A percentile compares a stretch with the other conserved stretches of the same genome.
These are phyloP conservation scores for Cutaneotrichosporon daszewskae DNA, from an alignment of 1,284 basidiomycete species.

Conservation along the genomic window DNA sequence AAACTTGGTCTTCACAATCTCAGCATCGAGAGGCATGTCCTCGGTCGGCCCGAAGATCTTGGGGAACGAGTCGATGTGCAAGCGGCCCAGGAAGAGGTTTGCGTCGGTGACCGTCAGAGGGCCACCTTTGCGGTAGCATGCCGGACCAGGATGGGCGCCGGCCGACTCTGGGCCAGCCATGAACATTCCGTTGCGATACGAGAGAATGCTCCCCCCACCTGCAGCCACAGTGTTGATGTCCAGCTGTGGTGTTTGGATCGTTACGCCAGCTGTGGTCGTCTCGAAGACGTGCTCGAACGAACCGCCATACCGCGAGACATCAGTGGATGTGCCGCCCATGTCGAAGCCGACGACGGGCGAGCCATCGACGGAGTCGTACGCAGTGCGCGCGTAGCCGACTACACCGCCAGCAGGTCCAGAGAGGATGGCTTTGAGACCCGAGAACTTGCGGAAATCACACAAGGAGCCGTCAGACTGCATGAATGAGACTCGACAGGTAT, in stretches of 20 bases:
- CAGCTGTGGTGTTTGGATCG: slow-evolving; percentile 78
- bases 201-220: slow-evolving; percentile 75
- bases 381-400: slow-evolving; percentile 31
- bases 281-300: slow-evolving; percentile 83
- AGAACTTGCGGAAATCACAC: slow-evolving; percentile 70
- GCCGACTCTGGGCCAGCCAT: slow-evolving; percentile 69
- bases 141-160: slow-evolving; percentile 76
- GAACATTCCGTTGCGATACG: slow-evolving; percentile 74
- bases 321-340: slow-evolving; percentile 82
- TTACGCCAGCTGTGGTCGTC: slow-evolving; percentile 83
- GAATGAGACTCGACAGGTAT: slow-evolving; percentile 52
- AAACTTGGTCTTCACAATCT: slow-evolving; percentile 61
- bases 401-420: slow-evolving; percentile 38
- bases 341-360: slow-evolving; percentile 52
- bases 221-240: slow-evolving; percentile 80
- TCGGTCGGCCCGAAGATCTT: slow-evolving; percentile 83
- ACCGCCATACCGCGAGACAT: slow-evolving; percentile 81
- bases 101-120: slow-evolving; percentile 81
- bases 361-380: slow-evolving; percentile 24
- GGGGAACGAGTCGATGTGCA: slow-evolving; percentile 73
- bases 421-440: slow-evolving; percentile 79
- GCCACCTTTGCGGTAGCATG: slow-evolving; percentile 76
- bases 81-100: slow-evolving; percentile 72
- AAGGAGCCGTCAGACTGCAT: slow-evolving; percentile 85
- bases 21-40: slow-evolving; percentile 69